These are phyloP conservation scores for Inga leiocalycina DNA, from an alignment of 306 rosid species.

Conservation along the genomic window DNA sequence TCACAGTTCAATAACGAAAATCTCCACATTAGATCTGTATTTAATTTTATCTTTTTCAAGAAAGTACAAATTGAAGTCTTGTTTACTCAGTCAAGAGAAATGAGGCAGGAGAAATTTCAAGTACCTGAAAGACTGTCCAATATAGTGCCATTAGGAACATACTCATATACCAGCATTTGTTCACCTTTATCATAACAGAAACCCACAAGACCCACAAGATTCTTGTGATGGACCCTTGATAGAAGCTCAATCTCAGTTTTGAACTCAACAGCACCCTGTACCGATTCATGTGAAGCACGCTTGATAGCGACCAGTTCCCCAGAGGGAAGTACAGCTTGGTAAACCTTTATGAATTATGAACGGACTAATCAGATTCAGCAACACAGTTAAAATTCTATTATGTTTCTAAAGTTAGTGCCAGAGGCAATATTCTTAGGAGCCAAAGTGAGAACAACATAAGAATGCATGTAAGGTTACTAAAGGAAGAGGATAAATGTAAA, in stretches of 20 bases:
- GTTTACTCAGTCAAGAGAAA: not conserved
- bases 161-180: slow-evolving; percentile 79
- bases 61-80: not conserved
- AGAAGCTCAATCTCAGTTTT: slow-evolving; percentile 84
- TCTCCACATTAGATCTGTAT: not conserved
- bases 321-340: slow-evolving; percentile 58
- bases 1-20: not conserved
- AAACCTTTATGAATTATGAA: slow-evolving; percentile 47
- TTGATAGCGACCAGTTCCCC: slow-evolving; percentile 71
- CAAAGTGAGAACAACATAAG: not conserved
- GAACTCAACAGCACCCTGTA: slow-evolving; percentile 67
- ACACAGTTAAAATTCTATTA: not conserved
- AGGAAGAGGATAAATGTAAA: slow-evolving; percentile 14
- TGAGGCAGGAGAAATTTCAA: not conserved
- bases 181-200: slow-evolving; percentile 75
- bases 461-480: not conserved
- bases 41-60: no score
- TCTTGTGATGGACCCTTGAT: slow-evolving; percentile 85
- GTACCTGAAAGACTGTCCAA: slow-evolving; percentile 68
- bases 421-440: not conserved
- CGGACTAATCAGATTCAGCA: not conserved
- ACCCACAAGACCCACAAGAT: slow-evolving; percentile 72
- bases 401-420: not conserved
- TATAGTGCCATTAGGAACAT: slow-evolving; percentile 66
- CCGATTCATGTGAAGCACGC: slow-evolving; percentile 59